phyloP scores from a whole-genome alignment of 1,284 basidiomycete genomes.

The Ceratobasidium sp. region DNA sequence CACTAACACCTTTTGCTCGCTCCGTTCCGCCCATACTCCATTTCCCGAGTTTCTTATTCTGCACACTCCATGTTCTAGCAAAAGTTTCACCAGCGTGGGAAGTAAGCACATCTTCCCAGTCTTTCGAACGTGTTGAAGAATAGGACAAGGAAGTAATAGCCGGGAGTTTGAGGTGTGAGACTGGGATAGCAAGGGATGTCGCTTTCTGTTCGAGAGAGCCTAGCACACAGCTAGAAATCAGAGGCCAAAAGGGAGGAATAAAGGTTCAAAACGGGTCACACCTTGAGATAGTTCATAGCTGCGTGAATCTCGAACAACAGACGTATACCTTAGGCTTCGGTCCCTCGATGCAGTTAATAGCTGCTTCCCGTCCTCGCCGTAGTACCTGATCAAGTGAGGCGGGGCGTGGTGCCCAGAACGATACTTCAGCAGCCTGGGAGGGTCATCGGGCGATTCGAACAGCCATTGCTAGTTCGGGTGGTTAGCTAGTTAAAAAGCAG shows the following conservation, averaged over 20 bases:
- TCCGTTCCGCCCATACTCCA: slow-evolving; percentile 56
- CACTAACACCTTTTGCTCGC: slow-evolving; percentile 37
- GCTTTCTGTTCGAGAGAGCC: slow-evolving; percentile 90
- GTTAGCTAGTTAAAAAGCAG: neutral
- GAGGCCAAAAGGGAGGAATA: neutral
- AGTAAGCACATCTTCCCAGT: slow-evolving; percentile 98
- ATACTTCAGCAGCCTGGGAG: slow-evolving; percentile 89
- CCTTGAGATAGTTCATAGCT: slow-evolving; percentile 97
- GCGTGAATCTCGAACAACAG: slow-evolving; percentile 91
- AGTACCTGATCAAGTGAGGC: slow-evolving; percentile 92
- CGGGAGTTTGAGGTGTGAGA: slow-evolving; percentile 84
- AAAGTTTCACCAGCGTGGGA: slow-evolving; percentile 83
- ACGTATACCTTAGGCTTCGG: slow-evolving; percentile 87
- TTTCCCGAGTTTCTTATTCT: slow-evolving; percentile 83
- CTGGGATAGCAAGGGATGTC: slow-evolving; percentile 78
- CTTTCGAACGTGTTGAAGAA: slow-evolving; percentile 84
- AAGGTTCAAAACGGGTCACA: slow-evolving; percentile 49
- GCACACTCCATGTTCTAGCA: slow-evolving; percentile 87
- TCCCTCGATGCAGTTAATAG: slow-evolving; percentile 89
- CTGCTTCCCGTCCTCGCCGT: slow-evolving; percentile 96
- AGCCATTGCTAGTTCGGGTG: slow-evolving; percentile 88
- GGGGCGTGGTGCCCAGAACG: slow-evolving; percentile 93
- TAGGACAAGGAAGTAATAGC: slow-evolving; percentile 80
- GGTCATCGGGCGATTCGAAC: slow-evolving; percentile 88
- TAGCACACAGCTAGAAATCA: slow-evolving; percentile 49